Percentiles rank a stretch among this genome's conserved stretches.
Conservation (phyloP, 78 protist genomes). For the Dictyostelium firmibasis region DNA sequence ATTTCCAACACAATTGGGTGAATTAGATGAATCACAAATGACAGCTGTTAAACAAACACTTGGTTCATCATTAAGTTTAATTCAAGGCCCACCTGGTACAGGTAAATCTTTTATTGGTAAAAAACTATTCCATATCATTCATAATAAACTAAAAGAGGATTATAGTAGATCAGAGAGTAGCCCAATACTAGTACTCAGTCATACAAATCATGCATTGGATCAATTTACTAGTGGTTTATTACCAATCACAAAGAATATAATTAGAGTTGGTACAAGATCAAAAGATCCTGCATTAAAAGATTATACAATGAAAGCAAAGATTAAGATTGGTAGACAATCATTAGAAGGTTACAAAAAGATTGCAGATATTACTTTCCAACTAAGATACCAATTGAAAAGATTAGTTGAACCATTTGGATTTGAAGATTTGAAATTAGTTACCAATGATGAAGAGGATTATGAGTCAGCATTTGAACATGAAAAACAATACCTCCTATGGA, state of each 20-base stretch:
- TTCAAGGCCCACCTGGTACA: conserved; percentile 96
- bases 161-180: background rate
- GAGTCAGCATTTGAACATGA: background rate
- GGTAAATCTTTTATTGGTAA: conserved; percentile 90
- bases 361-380: background rate
- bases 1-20: background rate
- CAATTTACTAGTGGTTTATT: conserved; percentile 82
- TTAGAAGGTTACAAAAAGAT: background rate
- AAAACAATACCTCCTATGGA: background rate
- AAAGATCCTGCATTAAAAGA: conserved; percentile 21
- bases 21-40: conserved; percentile 55
- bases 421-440: background rate
- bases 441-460: background rate
- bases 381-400: background rate
- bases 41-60: conserved; percentile 20
- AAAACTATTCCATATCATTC: conserved; percentile 23
- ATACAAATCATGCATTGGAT: conserved; percentile 96
- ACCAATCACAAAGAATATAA: background rate
- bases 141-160: background rate
- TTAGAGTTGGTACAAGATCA: conserved; percentile 47
- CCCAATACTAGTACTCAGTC: conserved; percentile 80
- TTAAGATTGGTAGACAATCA: background rate
- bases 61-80: conserved; percentile 53
- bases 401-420: background rate
- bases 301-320: background rate